Base-by-base conservation (phyloP, 2,329 filamentous ascomycete genomes). In the Aureobasidium uvarum region DNA sequence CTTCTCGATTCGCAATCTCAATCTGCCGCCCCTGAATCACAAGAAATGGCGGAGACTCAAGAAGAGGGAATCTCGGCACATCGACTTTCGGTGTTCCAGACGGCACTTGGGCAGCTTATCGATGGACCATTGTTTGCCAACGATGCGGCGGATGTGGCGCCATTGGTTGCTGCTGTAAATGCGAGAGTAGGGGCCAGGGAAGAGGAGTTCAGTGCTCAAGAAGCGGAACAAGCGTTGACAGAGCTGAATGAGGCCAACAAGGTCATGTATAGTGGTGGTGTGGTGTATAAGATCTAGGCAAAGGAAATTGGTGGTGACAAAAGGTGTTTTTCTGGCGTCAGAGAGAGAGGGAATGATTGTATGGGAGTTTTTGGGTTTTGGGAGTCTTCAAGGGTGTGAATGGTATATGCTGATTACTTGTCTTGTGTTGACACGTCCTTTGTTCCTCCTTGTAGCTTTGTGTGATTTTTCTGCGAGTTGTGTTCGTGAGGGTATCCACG, bases 91-190 rank as follows among this genome's bases (percentile, higher is more conserved):
- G 79, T 86, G 1, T 99, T 99, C 87, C 87, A 91, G 64, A 85
- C 86, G 13, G 86, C 90, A 2, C 82, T 99, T 3, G 95, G 95
- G 28, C 89, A 91, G 71, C 82, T 99, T 63, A 88, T 96, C 72
- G 89, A 89, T 71, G 89, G 89, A 0, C 83, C 86, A 14, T 77
- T 99, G n/a, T 99, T 99, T 74, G 86, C 88, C 38, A 91, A 96
- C 67, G 95, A 98, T 72, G 86, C 88, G 20, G 92, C 92, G 16
- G 84, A 89, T 67, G 84, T 97, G 1, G 85, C 87, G 68, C 85
- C 85, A 31, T 83, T 99, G 38, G 83, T 97, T 20, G 83, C 83
- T 3, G 90, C 90, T 10, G 90, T 99, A 59, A 99, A 99, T 75
- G 80, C 80, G 4, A 86, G 86, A 71, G 71, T 96, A 54, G 82